Base-by-base conservation (phyloP, 352 stramenopile species). In the Pythium brachiatum region DNA sequence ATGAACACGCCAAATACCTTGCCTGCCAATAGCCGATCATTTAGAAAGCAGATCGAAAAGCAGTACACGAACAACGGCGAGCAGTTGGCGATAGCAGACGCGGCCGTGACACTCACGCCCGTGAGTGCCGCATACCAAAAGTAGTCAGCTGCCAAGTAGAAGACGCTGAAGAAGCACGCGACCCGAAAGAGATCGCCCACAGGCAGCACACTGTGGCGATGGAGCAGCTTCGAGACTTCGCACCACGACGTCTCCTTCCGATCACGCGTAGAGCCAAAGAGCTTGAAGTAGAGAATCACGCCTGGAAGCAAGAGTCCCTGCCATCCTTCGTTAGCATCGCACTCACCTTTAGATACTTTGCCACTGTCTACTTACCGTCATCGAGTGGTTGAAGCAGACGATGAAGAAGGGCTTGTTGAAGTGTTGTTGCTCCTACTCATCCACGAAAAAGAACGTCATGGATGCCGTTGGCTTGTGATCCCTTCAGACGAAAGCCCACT, bases 331-430 rank as follows among this genome's bases (percentile, higher is more conserved):
- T 3, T 7, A 16, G 15, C 5, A 12, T 39, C n/a, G n/a, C n/a
- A n/a, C n/a, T n/a, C n/a, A n/a, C n/a, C n/a, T n/a, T n/a, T n/a
- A n/a, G n/a, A n/a, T n/a, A n/a, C n/a, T n/a, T n/a, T n/a, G n/a
- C n/a, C n/a, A n/a, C n/a, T 44, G 4, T 21, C 36, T 20, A 21
- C 13, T 7, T 21, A 64, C 57, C 18, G 74, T 81, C 25, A 66
- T 64, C 1, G 66, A 76, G 63, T 83, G 77, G 52, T 83, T 79
- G 60, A 83, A 86, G 36, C 76, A 79, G 25, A 86, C 74, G 43
- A 86, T 78, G 72, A 86, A 83, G 53, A 81, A 83, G 3, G 76
- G 76, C 64, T 83, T 83, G 67, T 78, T 76, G 60, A 82, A 82
- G 47, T 66, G 47, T 16, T 69, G 48, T 20, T 62, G 64, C 6